These are phyloP conservation scores for Litchi chinensis DNA, from an alignment of 345 rosid genomes.

Conservation along the genomic window DNA sequence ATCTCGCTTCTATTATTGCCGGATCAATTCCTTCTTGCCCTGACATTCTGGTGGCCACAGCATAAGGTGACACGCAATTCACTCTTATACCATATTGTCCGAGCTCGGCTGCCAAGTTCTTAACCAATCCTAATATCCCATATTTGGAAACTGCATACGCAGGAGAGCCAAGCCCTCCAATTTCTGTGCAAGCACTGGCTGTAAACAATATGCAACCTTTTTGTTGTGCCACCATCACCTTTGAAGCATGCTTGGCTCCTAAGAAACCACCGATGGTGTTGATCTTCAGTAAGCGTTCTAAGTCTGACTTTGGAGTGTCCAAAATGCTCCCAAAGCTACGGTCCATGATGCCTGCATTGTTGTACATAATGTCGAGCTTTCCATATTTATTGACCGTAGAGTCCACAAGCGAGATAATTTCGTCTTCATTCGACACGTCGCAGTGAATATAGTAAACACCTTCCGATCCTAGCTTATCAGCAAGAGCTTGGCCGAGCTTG, in stretches of 20 bases:
- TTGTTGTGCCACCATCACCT: conserved; percentile 37
- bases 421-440: conserved; percentile 40
- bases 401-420: conserved; percentile 31
- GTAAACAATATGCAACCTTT: conserved; percentile 44
- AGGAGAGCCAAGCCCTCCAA: conserved; percentile 30
- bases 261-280: conserved; percentile 41
- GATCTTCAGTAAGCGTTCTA: conserved; percentile 36
- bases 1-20: not conserved
- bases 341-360: conserved; percentile 40
- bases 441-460: conserved; percentile 38
- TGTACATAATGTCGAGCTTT: conserved; percentile 47
- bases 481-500: conserved; percentile 25
- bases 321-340: conserved; percentile 18
- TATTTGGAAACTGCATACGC: conserved; percentile 31
- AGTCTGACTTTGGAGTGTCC: conserved; percentile 28
- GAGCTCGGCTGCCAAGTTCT: conserved; percentile 39
- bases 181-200: conserved; percentile 33
- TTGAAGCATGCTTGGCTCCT: conserved; percentile 46
- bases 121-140: conserved; percentile 36
- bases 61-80: conserved; percentile 45
- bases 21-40: not conserved
- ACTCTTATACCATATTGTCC: conserved; percentile 46
- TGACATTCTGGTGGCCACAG: conserved; percentile 3
- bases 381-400: conserved; percentile 34
- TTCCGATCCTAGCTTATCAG: conserved; percentile 26